Evolutionary conservation across 331 rosid genomes (phyloP).

Genomic region (Prunus yedoensis): DNA sequence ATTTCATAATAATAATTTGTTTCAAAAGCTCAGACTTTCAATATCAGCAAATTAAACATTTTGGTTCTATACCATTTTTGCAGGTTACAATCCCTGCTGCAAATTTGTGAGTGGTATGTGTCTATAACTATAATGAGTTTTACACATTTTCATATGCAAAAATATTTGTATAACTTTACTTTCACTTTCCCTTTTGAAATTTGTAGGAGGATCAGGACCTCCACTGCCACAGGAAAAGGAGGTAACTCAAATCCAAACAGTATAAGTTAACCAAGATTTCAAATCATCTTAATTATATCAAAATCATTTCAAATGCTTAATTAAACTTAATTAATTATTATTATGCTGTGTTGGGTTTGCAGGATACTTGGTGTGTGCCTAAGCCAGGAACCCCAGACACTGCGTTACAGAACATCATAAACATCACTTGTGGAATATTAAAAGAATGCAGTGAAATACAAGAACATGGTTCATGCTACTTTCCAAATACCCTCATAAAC

Average conservation of each 20-base stretch:
- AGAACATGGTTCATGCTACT: constrained; percentile 15
- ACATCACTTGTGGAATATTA: constrained; percentile 12
- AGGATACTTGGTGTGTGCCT: constrained; percentile 33
- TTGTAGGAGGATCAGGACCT: background rate
- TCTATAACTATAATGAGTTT: background rate
- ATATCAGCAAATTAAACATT: background rate
- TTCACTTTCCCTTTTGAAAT: background rate
- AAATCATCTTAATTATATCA: background rate
- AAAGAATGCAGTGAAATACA: background rate
- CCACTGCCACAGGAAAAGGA: too few species aligned
- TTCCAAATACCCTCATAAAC: constrained; percentile 8
- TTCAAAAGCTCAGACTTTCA: background rate
- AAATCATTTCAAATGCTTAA: too few species aligned
- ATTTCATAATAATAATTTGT: background rate
- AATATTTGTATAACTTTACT: background rate
- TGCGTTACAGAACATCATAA: constrained; percentile 7
- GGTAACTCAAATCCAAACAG: background rate
- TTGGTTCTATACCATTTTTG: background rate
- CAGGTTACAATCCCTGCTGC: background rate
- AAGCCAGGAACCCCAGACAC: background rate
- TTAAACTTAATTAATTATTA: too few species aligned
- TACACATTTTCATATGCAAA: background rate
- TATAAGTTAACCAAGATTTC: background rate
- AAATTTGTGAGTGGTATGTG: background rate
- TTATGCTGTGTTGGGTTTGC: background rate